Evolutionary conservation across 768 basidiomycete genomes (phyloP), one percentile per base, ranked within the genome.

Genomic region (Clathrus columnatus): DNA sequence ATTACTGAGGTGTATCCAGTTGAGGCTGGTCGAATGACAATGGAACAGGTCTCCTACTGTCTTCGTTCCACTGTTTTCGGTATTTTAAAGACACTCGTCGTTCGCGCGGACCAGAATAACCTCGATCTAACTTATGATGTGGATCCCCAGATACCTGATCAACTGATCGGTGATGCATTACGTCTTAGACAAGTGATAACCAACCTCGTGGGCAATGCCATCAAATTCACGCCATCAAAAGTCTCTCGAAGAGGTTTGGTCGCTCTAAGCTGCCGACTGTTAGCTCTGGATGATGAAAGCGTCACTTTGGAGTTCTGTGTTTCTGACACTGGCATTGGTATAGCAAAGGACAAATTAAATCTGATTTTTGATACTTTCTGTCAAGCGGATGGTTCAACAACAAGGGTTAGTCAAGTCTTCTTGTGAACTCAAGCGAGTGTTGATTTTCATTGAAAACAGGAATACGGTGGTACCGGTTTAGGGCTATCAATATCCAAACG

Each of bases 291-390:
- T 58, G 87, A 91, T 59, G 79, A 84, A 65, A 85, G 81, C 57
- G 90, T 93, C 23, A 92, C 90, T 24, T 74, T 99, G 20, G 92
- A 97, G 71, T 96, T 99, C 76, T 96, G 94, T 65, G 94, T 98
- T 20, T 86, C 87, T 51, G 96, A 99, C 66, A 97, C 94, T 1
- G 96, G 96, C 54, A 99, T 99, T 63, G 96, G 96, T 51, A 98
- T 99, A 67, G 92, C 95, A 54, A 92, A 93, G 67, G 96, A 98
- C 69, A 98, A 98, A 74, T 73, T 98, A 61, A 95, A 94, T 65
- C 75, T 98, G 64, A 98, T 98, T 67, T 99, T 98, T 71, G 96
- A 99, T 66, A 98, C 96, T 1, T 99, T 99, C 72, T 92, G 91
- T 61, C 96, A 98, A 67, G 96, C 96, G 0, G 96, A 98, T 74